A percentile compares a stretch with the other conserved stretches of the same genome.
Evolutionary conservation across 2,329 filamentous ascomycete species (phyloP).

Genomic region (Chaetomiaceae sp.): DNA sequence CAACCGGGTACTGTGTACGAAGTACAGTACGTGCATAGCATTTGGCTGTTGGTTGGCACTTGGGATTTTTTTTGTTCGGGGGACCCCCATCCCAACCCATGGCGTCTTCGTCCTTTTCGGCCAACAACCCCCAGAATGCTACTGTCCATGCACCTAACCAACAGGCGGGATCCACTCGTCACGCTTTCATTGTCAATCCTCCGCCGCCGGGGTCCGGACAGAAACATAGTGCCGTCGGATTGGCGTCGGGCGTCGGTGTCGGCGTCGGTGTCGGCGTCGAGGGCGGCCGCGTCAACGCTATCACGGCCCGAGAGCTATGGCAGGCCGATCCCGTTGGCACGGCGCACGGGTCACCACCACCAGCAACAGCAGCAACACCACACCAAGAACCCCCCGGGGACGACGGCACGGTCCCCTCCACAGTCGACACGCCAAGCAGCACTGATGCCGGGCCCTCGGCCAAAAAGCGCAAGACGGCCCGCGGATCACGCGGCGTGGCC

Average conservation of each 20-base stretch:
- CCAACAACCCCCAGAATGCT: not conserved
- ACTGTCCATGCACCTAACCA: not conserved
- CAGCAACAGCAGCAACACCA: not conserved
- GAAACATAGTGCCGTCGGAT: not conserved
- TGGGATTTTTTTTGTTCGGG: not conserved
- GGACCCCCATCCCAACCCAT: not conserved
- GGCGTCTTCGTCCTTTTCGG: conserved; percentile 1
- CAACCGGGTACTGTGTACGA: too few species aligned
- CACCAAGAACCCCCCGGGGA: not conserved
- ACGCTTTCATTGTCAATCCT: not conserved
- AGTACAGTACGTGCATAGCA: too few species aligned
- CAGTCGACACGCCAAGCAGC: not conserved
- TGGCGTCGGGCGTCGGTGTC: not conserved
- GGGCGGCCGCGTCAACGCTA: not conserved
- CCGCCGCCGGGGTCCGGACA: not conserved
- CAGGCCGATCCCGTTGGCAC: not conserved
- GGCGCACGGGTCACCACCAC: not conserved
- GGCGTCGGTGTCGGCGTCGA: not conserved
- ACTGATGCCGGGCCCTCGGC: conserved; percentile 1
- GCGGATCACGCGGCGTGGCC: conserved; percentile 48
- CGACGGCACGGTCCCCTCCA: not conserved
- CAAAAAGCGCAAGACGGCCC: conserved; percentile 46
- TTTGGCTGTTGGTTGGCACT: too few species aligned
- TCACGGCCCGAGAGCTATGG: not conserved
- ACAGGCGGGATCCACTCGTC: not conserved